Percentiles rank a stretch among this genome's conserved stretches.
These are phyloP conservation scores for Neohortaea acidophila DNA, from an alignment of 495 filamentous ascomycete species.

Conservation along the genomic window DNA sequence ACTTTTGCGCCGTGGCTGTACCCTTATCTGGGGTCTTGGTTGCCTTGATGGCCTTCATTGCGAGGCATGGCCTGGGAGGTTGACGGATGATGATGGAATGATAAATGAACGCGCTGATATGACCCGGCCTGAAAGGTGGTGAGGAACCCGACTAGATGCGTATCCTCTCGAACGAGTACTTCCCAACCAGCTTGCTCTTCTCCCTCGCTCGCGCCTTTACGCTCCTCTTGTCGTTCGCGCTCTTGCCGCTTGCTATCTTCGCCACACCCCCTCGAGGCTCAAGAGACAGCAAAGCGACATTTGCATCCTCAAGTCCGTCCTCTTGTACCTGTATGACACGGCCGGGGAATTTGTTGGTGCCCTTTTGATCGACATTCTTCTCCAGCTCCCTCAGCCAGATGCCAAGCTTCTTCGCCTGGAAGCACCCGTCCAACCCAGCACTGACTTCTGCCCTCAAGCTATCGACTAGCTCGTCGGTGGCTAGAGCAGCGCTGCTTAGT, in stretches of 20 bases:
- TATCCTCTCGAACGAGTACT: slow-evolving; percentile 17
- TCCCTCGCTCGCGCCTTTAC: slow-evolving; percentile 1
- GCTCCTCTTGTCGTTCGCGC: slow-evolving; percentile 4
- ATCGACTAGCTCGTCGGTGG: slow-evolving; percentile 5
- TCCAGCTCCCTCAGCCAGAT: slow-evolving; percentile 11
- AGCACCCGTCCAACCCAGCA: slow-evolving; percentile 13
- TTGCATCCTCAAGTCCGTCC: background rate
- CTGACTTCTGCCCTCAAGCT: slow-evolving; percentile 8
- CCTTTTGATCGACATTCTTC: slow-evolving; percentile 1
- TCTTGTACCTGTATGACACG: too few species aligned
- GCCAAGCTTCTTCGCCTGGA: slow-evolving; percentile 4
- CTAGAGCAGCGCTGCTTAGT: background rate
- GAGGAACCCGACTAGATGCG: slow-evolving; percentile 15
- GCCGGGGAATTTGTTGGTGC: too few species aligned
- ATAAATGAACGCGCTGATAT: too few species aligned
- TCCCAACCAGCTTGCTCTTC: slow-evolving; percentile 10
- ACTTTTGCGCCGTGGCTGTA: slow-evolving; percentile 28
- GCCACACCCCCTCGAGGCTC: too few species aligned
- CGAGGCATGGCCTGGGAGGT: too few species aligned
- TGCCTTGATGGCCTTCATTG: background rate
- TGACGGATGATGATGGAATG: too few species aligned
- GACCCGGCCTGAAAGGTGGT: too few species aligned
- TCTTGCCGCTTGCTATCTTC: slow-evolving; percentile 1
- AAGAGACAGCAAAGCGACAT: background rate
- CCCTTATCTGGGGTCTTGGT: slow-evolving; percentile 20